phyloP scores from a whole-genome alignment of 495 filamentous ascomycete species.

The Cercophora samala region DNA sequence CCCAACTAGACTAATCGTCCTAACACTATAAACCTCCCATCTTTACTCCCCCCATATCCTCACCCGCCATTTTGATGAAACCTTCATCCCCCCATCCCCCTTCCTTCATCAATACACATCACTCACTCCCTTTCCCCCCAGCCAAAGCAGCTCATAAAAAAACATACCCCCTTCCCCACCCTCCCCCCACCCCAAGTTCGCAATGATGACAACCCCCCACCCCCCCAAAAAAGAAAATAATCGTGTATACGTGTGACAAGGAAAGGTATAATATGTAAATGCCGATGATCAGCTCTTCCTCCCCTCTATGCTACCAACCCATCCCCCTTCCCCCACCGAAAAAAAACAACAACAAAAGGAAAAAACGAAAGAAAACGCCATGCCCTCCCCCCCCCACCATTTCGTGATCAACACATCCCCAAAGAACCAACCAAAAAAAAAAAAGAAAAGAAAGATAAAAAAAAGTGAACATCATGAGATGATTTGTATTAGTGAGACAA shows the following conservation, averaged over 20 bases:
- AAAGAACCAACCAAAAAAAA: not conserved
- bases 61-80: too few species aligned
- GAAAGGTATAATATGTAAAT: conserved; percentile 18
- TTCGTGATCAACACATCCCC: conserved; percentile 13
- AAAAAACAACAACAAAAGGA: conserved; percentile 7
- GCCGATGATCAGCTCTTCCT: conserved; percentile 24
- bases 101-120: not conserved
- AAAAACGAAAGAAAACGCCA: conserved; percentile 5
- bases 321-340: not conserved
- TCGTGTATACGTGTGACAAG: not conserved
- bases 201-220: conserved; percentile 6
- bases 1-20: too few species aligned
- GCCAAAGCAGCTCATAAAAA: too few species aligned
- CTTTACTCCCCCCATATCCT: too few species aligned
- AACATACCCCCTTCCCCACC: not conserved
- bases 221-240: not conserved
- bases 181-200: not conserved
- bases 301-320: conserved; percentile 26
- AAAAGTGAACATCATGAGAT: conserved; percentile 7
- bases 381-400: not conserved
- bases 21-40: too few species aligned
- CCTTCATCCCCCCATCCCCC: too few species aligned
- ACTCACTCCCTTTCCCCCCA: too few species aligned
- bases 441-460: conserved; percentile 7
- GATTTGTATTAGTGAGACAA: not conserved